These are phyloP conservation scores for Paraphaeosphaeria minitans DNA, from an alignment of 2,329 filamentous ascomycete species.

Conservation along the genomic window DNA sequence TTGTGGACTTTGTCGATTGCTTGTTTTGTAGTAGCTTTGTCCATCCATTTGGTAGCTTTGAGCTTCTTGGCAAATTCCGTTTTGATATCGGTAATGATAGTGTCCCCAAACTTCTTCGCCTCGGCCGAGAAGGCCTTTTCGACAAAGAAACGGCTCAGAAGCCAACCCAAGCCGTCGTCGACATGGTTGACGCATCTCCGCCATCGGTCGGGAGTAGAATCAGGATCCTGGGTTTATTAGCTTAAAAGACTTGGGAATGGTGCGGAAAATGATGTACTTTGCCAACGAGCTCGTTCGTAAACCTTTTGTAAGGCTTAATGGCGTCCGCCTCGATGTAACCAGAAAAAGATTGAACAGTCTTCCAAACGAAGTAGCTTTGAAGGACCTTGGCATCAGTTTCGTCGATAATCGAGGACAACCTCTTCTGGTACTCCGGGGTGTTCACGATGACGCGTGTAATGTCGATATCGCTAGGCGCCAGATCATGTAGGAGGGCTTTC, in stretches of 20 bases:
- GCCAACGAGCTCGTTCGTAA: slow-evolving; percentile 65
- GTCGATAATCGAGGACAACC: slow-evolving; percentile 59
- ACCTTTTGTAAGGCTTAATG: slow-evolving; percentile 63
- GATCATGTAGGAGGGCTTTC: slow-evolving; percentile 54
- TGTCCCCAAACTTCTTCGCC: slow-evolving; percentile 67
- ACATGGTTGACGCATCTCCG: slow-evolving; percentile 63
- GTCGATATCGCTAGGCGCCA: slow-evolving; percentile 58
- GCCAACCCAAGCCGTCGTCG: slow-evolving; percentile 65
- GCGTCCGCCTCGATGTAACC: slow-evolving; percentile 63
- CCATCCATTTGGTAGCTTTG: slow-evolving; percentile 64
- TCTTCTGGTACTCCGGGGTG: slow-evolving; percentile 63
- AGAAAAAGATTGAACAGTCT: slow-evolving; percentile 60
- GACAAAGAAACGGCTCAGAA: slow-evolving; percentile 70
- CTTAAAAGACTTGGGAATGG: slow-evolving; percentile 51
- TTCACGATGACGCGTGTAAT: slow-evolving; percentile 60
- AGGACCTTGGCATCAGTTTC: background rate
- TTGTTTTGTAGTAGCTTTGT: slow-evolving; percentile 60
- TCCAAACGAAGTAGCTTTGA: slow-evolving; percentile 50
- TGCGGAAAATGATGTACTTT: slow-evolving; percentile 42
- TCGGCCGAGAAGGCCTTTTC: slow-evolving; percentile 67
- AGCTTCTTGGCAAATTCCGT: slow-evolving; percentile 65
- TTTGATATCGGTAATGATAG: slow-evolving; percentile 70
- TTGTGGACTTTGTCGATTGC: slow-evolving; percentile 67
- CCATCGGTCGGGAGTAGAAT: slow-evolving; percentile 67
- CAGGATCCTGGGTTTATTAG: slow-evolving; percentile 62